Evolutionary conservation across 2,329 filamentous ascomycete genomes (phyloP).

Genomic region (Nemania sp.): DNA sequence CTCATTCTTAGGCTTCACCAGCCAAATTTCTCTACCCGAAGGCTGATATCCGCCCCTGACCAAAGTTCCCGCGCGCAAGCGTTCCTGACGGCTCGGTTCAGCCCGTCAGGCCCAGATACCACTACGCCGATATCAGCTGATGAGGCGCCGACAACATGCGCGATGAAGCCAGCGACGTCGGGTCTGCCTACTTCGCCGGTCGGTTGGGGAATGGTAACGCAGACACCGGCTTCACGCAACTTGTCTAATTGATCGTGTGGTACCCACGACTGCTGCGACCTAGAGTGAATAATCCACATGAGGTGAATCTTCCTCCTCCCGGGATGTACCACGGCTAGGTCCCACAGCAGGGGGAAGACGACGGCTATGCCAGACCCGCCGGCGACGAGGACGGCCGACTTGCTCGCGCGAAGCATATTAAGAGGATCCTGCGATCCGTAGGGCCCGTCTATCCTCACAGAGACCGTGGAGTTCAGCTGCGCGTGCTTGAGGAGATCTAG

Average conservation of each 20-base stretch:
- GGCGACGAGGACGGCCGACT: conserved; percentile 60
- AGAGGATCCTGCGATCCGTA: conserved; percentile 64
- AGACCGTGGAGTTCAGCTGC: conserved; percentile 46
- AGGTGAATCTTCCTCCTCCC: conserved; percentile 50
- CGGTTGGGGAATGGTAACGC: conserved; percentile 58
- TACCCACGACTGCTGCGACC: conserved; percentile 59
- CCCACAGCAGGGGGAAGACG: conserved; percentile 62
- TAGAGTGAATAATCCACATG: conserved; percentile 63
- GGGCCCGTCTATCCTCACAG: conserved; percentile 64
- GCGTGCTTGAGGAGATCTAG: conserved; percentile 58
- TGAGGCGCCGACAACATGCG: conserved; percentile 41
- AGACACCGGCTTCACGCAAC: conserved; percentile 53
- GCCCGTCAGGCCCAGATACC: conserved; percentile 64
- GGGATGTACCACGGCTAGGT: conserved; percentile 44
- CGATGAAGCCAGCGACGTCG: conserved; percentile 52
- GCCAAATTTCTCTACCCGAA: conserved; percentile 70
- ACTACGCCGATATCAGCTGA: conserved; percentile 40
- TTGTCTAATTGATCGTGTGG: conserved; percentile 53
- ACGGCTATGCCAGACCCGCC: conserved; percentile 70
- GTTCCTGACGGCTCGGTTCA: conserved; percentile 66
- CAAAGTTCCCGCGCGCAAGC: conserved; percentile 54
- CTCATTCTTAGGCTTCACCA: conserved; percentile 52
- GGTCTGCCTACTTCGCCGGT: conserved; percentile 59
- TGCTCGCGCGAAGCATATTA: conserved; percentile 53
- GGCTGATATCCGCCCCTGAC: conserved; percentile 53